Base-by-base conservation (phyloP, 768 basidiomycete species). In the Suillus discolor region DNA sequence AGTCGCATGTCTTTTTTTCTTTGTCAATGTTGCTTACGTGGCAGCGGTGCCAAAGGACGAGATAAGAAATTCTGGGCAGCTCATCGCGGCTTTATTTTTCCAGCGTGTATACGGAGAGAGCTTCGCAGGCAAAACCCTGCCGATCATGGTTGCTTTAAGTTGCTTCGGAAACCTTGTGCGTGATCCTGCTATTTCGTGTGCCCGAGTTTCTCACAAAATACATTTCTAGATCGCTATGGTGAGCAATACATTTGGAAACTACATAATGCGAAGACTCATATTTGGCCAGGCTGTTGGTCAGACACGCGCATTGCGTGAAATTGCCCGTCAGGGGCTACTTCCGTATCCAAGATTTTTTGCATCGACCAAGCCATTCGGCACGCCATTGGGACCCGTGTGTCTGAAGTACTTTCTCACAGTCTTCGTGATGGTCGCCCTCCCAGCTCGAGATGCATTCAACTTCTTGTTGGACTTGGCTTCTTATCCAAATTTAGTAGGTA, bases 291-390 rank as follows among this genome's bases (percentile, higher is more conserved):
- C 78, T 47, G 75, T 84, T 62, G 83, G 80, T 9, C 73, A 82
- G 72, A 75, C 82, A 16, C 79, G 84, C 44, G 74, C 85, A 55
- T 75, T 85, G 38, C 80, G 84, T 28, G 85, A 87, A 71, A 77
- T 84, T 39, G 84, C 81, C 15, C 77, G 85, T 60, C 84, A 86
- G 74, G 85, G 85, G 12, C 74, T 87, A 7, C 73, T 87, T n/a
- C 85, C 85, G 0, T 84, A 77, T 59, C 79, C 83, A 2, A 73
- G 69, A 6, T 81, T 85, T 72, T 85, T 83, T 70, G 78, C 82
- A 2, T 82, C 82, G 3, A 84, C 79, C 11, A 74, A 77, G 57
- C 84, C 84, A 4, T 84, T 85, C 61, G 82, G 81, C 38, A 84
- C 84, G 1, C 84, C 85, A 3, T 68, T 80, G 6, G 82, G 76